Evolutionary conservation across 192 early-diverging fungal genomes (phyloP), one percentile per base, ranked within the genome.

Genomic region (Coemansia sp.): DNA sequence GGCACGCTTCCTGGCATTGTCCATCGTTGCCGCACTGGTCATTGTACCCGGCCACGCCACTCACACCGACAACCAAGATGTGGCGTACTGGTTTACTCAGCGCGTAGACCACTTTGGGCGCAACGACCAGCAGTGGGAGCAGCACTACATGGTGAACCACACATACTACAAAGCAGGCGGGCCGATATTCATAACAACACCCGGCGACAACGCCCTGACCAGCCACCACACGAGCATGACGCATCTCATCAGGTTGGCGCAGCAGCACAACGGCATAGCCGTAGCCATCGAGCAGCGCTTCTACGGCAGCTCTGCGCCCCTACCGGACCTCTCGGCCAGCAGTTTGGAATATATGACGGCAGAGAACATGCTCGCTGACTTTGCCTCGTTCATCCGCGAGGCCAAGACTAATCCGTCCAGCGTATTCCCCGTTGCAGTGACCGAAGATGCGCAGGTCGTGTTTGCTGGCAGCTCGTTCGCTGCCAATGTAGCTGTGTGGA

Each of bases 401-500:
- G 64, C 28, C 18, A 66, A 59, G 31, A n/a, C 3, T 10, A 59
- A 16, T 3, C 65, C 65, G 3, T n/a, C 31, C 3, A 28, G 38
- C 3, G 33, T 66, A 3, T 59, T 59, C 28, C 56, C 56, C 6
- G 56, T 39, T 1, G 13, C 10, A 2, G 56, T 52, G 14, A 9
- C 25, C 1, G n/a, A 10, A 4, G 42, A 71, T 26, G 71, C 84
- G 8, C 74, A 72, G 26, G 89, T 87, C 79, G 84, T 90, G 16
- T 75, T 86, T 9, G 75, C 84, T n/a, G 90, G 90, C 12, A 88
- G 88, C 57, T 88, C 86, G 7, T 92, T 90, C 65, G 70, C 84
- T 9, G 90, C 87, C n/a, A 86, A 84, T 47, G 31, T 92, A 11
- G 88, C 90, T 9, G 89, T 87, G 0, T 92, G 90, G 90, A 85